These are phyloP conservation scores for Gomphus sp. DNA, from an alignment of 1,284 basidiomycete genomes.

Conservation along the genomic window DNA sequence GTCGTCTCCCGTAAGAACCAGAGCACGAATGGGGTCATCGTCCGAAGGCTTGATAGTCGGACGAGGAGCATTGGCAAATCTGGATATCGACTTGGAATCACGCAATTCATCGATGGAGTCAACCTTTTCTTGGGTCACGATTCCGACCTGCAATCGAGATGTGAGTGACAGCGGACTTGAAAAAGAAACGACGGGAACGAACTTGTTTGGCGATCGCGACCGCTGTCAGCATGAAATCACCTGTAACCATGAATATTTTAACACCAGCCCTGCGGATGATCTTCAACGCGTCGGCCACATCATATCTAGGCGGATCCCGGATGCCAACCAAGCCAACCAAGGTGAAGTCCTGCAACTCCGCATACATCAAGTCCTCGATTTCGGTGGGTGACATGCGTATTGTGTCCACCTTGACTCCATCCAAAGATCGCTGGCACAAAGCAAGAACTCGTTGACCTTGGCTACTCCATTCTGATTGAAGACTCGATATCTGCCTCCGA, in stretches of 20 bases:
- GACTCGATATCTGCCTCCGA: slow-evolving; percentile 21
- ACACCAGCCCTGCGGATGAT: slow-evolving; percentile 38
- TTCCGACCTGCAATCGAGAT: slow-evolving; percentile 36
- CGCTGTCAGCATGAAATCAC: slow-evolving; percentile 39
- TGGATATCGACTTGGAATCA: slow-evolving; percentile 13
- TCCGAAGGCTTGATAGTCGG: slow-evolving; percentile 21
- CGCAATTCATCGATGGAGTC: slow-evolving; percentile 32
- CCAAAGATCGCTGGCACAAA: slow-evolving; percentile 28
- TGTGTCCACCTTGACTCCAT: slow-evolving; percentile 20
- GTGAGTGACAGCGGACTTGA: not conserved
- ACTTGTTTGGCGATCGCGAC: slow-evolving; percentile 35
- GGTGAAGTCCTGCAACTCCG: slow-evolving; percentile 33
- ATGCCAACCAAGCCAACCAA: slow-evolving; percentile 52
- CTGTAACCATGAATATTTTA: slow-evolving; percentile 48
- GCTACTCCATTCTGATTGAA: slow-evolving; percentile 44
- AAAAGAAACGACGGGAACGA: not conserved
- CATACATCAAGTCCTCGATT: slow-evolving; percentile 28
- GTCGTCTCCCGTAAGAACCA: slow-evolving; percentile 38
- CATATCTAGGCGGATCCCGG: slow-evolving; percentile 47
- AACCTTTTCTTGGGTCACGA: slow-evolving; percentile 40
- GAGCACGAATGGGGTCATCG: slow-evolving; percentile 21
- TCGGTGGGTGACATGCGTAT: slow-evolving; percentile 21
- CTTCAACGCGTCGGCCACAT: slow-evolving; percentile 37
- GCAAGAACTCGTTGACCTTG: slow-evolving; percentile 55
- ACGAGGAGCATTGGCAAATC: slow-evolving; percentile 12